Evolutionary conservation across 1,284 basidiomycete species (phyloP).

Genomic region (Jaminaea rosea): DNA sequence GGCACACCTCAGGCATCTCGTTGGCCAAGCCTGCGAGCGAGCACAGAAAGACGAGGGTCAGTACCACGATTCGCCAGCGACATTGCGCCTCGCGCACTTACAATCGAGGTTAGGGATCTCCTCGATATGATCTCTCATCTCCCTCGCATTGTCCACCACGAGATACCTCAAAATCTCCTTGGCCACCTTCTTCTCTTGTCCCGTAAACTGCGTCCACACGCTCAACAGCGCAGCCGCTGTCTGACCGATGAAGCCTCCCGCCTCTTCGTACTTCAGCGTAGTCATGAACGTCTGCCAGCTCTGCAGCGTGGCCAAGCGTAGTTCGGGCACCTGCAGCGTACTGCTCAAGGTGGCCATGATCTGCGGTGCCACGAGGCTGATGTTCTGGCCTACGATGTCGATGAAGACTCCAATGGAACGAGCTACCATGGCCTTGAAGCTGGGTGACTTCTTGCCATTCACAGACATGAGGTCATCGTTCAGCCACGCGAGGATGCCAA

Average conservation of each 20-base stretch:
- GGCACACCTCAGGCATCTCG: constrained; percentile 40
- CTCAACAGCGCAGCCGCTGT: constrained; percentile 77
- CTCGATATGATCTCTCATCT: constrained; percentile 58
- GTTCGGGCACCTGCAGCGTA: constrained; percentile 62
- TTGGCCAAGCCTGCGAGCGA: constrained; percentile 22
- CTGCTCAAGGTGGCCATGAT: constrained; percentile 96
- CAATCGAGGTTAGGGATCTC: constrained; percentile 56
- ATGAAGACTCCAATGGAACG: constrained; percentile 71
- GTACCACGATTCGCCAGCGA: too few species aligned
- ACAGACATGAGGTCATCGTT: constrained; percentile 39
- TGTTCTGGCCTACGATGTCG: constrained; percentile 57
- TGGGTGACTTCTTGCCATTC: constrained; percentile 29
- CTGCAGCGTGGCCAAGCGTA: constrained; percentile 68
- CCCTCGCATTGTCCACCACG: constrained; percentile 56
- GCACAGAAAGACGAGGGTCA: too few species aligned
- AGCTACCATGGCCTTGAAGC: constrained; percentile 28
- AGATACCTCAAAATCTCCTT: constrained; percentile 62
- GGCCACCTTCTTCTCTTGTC: constrained; percentile 55
- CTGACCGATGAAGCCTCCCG: constrained; percentile 75
- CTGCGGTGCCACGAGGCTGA: constrained; percentile 31
- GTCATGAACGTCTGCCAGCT: constrained; percentile 75
- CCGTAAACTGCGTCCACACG: constrained; percentile 64
- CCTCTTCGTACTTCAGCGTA: constrained; percentile 61
- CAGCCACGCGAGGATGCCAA: constrained; percentile 41
- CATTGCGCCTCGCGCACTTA: too few species aligned